Conservation (phyloP, 805 yeast species). For the Hanseniaspora lachancei region DNA sequence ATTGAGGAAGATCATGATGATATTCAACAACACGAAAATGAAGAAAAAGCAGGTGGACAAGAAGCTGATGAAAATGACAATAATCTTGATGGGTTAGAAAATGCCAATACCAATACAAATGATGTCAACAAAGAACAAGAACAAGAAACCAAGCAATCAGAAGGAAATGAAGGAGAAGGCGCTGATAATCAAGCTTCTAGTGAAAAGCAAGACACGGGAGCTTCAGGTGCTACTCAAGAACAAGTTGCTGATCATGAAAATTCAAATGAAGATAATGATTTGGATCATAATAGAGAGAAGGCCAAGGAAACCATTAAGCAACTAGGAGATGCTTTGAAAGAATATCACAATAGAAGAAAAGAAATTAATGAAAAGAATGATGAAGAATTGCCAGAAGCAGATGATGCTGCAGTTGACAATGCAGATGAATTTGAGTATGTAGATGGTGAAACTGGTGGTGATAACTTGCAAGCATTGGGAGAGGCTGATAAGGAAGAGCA, state of each 20-base stretch:
- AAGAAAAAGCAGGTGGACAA: conserved; percentile 30
- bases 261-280: conserved; percentile 30
- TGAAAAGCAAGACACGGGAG: conserved; percentile 57
- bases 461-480: conserved; percentile 85
- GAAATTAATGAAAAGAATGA: conserved; percentile 62
- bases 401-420: conserved; percentile 46
- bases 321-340: conserved; percentile 82
- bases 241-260: conserved; percentile 34
- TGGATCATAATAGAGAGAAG: conserved; percentile 43
- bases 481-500: conserved; percentile 70
- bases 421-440: conserved; percentile 81
- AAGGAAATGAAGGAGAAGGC: conserved; percentile 52
- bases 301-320: conserved; percentile 72
- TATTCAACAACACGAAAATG: conserved; percentile 15
- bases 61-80: conserved; percentile 35
- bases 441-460: conserved; percentile 64
- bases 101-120: conserved; percentile 25
- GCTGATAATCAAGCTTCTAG: conserved; percentile 40
- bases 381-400: conserved; percentile 28
- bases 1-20: conserved; percentile 27
- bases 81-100: conserved; percentile 42
- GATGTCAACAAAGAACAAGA: conserved; percentile 41
- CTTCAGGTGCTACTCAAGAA: conserved; percentile 41
- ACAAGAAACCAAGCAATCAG: conserved; percentile 45
- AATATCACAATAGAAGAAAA: conserved; percentile 78